phyloP scores from a whole-genome alignment of 1,284 basidiomycete genomes.

The Rhodofomes roseus region DNA sequence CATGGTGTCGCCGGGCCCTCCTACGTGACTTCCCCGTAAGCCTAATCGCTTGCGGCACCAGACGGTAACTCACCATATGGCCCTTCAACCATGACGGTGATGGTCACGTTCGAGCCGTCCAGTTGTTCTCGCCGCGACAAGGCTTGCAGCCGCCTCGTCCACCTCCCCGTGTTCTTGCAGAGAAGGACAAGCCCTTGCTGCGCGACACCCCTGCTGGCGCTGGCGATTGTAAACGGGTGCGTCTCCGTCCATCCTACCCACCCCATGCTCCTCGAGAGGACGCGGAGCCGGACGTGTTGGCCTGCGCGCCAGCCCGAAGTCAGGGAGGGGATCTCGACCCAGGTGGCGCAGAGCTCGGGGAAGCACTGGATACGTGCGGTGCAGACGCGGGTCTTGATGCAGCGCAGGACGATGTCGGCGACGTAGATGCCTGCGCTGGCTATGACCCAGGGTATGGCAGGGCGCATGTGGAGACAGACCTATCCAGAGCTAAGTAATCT shows the following conservation, averaged over 20 bases:
- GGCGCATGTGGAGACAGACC: conserved; percentile 38
- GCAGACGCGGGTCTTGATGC: conserved; percentile 62
- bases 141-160: conserved; percentile 59
- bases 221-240: conserved; percentile 81
- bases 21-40: conserved; percentile 25
- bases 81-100: conserved; percentile 67
- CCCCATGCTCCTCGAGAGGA: conserved; percentile 51
- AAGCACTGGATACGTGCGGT: conserved; percentile 52
- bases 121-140: conserved; percentile 34
- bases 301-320: conserved; percentile 82
- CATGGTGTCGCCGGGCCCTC: conserved; percentile 58
- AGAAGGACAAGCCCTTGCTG: conserved; percentile 51
- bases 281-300: conserved; percentile 74
- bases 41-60: neutral
- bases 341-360: conserved; percentile 54
- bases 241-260: conserved; percentile 44
- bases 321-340: conserved; percentile 52
- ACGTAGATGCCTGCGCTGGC: conserved; percentile 52
- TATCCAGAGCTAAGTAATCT: neutral
- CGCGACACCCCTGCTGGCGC: conserved; percentile 21
- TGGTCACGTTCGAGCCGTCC: conserved; percentile 19
- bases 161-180: conserved; percentile 61
- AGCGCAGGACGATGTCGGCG: conserved; percentile 60
- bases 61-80: conserved; percentile 54
- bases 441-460: conserved; percentile 46